Conservation (phyloP, 768 basidiomycete genomes). For the Pleurotus pulmonarius region DNA sequence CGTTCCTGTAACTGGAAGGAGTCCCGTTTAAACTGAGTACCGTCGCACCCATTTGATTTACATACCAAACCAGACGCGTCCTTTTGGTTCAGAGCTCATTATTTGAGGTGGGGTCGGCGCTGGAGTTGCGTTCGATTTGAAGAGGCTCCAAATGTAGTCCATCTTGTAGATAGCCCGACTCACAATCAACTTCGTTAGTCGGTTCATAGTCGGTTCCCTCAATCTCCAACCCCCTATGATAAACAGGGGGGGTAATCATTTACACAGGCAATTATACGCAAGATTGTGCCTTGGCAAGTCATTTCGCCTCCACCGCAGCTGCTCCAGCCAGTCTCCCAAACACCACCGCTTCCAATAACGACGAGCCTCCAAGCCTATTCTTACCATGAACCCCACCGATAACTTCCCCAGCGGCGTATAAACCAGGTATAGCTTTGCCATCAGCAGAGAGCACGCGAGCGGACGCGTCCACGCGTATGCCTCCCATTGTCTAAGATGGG, state of each 20-base stretch:
- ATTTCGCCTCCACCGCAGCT: constrained; percentile 10
- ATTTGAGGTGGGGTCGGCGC: neutral
- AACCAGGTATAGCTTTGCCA: constrained; percentile 14
- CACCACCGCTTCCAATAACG: constrained; percentile 23
- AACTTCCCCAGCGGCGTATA: constrained; percentile 23
- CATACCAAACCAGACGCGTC: neutral
- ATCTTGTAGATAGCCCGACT: neutral
- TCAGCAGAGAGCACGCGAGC: constrained; percentile 16
- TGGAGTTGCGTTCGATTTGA: neutral
- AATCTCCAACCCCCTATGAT: too few relatives aligned
- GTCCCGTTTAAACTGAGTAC: neutral
- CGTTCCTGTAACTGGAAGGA: constrained; percentile 26
- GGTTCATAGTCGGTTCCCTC: too few relatives aligned
- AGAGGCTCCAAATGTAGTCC: neutral
- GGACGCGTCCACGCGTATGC: constrained; percentile 16
- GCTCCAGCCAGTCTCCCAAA: constrained; percentile 23
- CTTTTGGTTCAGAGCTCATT: neutral
- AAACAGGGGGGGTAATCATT: too few relatives aligned
- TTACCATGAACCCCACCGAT: constrained; percentile 25
- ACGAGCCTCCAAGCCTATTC: constrained; percentile 24
- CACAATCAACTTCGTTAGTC: too few relatives aligned
- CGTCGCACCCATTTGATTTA: neutral
- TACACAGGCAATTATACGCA: too few relatives aligned
- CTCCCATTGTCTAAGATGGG: constrained; percentile 21
- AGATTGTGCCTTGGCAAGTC: too few relatives aligned